Conservation (phyloP, 768 basidiomycete species). For the Hypsizygus marmoreus region DNA sequence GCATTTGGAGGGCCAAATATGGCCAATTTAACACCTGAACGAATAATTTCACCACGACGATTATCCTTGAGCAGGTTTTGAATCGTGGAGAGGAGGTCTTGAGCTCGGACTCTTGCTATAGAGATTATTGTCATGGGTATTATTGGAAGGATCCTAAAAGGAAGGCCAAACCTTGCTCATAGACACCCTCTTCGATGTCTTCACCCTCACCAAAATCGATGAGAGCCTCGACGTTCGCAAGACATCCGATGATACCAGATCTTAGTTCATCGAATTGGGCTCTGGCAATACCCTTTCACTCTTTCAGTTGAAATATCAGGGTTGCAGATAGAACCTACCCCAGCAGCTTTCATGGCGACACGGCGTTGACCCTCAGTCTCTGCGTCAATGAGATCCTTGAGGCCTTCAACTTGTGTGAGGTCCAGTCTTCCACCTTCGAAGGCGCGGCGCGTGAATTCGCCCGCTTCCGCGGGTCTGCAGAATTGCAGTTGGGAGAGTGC, state of each 20-base stretch:
- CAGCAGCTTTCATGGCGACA: conserved; percentile 67
- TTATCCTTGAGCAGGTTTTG: conserved; percentile 63
- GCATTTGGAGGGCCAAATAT: conserved; percentile 95
- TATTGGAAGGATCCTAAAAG: not conserved
- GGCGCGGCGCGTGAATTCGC: conserved; percentile 88
- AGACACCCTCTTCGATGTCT: conserved; percentile 82
- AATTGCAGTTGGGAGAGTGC: conserved; percentile 62
- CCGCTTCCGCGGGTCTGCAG: conserved; percentile 79
- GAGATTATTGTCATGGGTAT: conserved; percentile 2
- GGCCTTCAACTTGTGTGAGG: conserved; percentile 85
- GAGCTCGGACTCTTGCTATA: conserved; percentile 56
- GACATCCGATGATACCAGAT: conserved; percentile 64
- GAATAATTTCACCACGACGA: conserved; percentile 79
- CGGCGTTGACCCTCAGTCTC: conserved; percentile 84
- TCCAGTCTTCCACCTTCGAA: conserved; percentile 82
- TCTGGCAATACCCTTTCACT: conserved; percentile 59
- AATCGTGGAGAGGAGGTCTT: conserved; percentile 52
- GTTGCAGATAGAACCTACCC: conserved; percentile 48
- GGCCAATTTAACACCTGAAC: conserved; percentile 78
- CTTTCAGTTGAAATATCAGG: conserved; percentile 4
- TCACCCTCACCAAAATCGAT: conserved; percentile 96
- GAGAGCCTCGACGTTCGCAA: conserved; percentile 82
- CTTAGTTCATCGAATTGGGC: conserved; percentile 66
- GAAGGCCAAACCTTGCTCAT: conserved; percentile 57
- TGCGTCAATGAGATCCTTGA: conserved; percentile 85